phyloP scores from a whole-genome alignment of 2,329 filamentous ascomycete genomes.

The Aspergillus carbonarius region DNA sequence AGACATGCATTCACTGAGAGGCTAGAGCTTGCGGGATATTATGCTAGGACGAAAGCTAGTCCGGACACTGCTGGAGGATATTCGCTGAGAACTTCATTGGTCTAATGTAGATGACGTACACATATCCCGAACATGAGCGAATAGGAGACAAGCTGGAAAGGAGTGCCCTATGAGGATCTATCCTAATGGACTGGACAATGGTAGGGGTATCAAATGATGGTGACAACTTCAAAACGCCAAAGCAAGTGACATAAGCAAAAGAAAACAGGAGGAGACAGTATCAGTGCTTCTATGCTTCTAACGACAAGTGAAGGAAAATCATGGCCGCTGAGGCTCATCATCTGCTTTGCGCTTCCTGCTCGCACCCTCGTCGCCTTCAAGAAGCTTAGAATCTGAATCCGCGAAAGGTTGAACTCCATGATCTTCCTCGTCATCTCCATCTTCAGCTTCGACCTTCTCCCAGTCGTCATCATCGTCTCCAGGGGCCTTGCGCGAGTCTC shows the following conservation, averaged over 20 bases:
- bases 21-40: background rate
- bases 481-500: background rate
- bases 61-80: background rate
- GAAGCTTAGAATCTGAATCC: slow-evolving; percentile 37
- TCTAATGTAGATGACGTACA: background rate
- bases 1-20: background rate
- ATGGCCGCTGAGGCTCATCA: slow-evolving; percentile 25
- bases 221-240: background rate
- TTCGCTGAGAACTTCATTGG: background rate
- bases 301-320: background rate
- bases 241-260: background rate
- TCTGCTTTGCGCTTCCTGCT: slow-evolving; percentile 33
- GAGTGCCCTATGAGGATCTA: background rate
- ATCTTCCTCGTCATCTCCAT: slow-evolving; percentile 30
- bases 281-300: background rate
- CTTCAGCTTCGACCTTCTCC: slow-evolving; percentile 43
- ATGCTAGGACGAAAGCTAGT: background rate
- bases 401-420: slow-evolving; percentile 32
- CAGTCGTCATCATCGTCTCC: slow-evolving; percentile 41
- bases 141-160: background rate
- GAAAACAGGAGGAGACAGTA: background rate
- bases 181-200: background rate
- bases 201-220: slow-evolving; percentile 10
- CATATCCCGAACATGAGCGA: background rate
- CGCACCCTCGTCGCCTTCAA: slow-evolving; percentile 26